Base-by-base conservation (phyloP, 768 basidiomycete genomes). In the Rhodotorula paludigena region DNA sequence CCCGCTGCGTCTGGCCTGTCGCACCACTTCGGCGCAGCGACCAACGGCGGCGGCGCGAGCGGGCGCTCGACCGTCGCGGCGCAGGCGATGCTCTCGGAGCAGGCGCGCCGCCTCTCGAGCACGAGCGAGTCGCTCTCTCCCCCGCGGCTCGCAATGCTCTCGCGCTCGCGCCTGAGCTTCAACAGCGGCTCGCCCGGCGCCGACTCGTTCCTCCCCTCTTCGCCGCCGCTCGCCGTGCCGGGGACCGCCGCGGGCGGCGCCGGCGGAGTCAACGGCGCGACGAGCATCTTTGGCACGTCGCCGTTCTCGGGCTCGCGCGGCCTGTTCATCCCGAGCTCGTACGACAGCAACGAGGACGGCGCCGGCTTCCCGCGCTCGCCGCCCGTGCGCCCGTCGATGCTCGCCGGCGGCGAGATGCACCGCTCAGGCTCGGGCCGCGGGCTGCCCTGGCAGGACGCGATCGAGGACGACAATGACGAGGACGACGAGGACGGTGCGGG, bases 271-370 rank as follows among this genome's bases (percentile, higher is more conserved):
- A 14, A 5, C 33, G 52, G 44, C 18, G 2, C 25, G 6, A 28
- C 28, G 25, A 14, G 45, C n/a, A 72, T 72, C 71, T 72, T 72
- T 10, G 63, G 66, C 15, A 72, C 71, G 21, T 72, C 71, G 28
- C 71, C 71, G 14, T 72, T 72, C 53, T 72, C 71, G 3, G 66
- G 71, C 28, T 65, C 66, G 33, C 56, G 71, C 20, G 71, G 66
- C 0, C 61, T 72, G 23, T 72, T 72, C 64, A 68, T 72, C 33
- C 71, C 71, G 18, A 60, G 52, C 15, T 63, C 60, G 38, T 72
- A 68, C 64, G 71, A 68, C 49, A 53, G 48, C 23, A 61, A 65
- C 64, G 66, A 66, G 44, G 64, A 66, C 32, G 52, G 49, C 28
- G 42, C 20, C 42, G 55, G n/a, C 12, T 71, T 71, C 59, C 70